phyloP scores from a whole-genome alignment of 331 rosid genomes.

The Spiraea crenata region DNA sequence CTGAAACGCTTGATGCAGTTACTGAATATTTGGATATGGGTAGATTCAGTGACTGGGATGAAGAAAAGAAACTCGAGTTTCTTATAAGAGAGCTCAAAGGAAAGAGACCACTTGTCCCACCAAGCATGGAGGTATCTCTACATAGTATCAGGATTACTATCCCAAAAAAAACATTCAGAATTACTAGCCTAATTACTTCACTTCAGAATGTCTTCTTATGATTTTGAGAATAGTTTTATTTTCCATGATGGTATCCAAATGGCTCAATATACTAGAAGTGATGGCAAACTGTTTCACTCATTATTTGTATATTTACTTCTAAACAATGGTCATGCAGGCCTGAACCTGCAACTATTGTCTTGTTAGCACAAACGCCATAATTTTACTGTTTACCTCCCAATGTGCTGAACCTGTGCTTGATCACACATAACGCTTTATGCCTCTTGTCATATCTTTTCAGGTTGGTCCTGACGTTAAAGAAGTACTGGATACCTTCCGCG shows the following conservation, averaged over 20 bases:
- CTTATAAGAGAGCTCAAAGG: constrained; percentile 81
- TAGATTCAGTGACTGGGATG: constrained; percentile 89
- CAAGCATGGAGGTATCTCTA: constrained; percentile 61
- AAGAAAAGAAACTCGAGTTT: constrained; percentile 84
- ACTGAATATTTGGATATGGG: constrained; percentile 81
- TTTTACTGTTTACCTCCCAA: constrained; percentile 3
- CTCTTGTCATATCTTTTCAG: constrained; percentile 37
- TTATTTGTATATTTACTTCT: not conserved
- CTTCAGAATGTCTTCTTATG: not conserved
- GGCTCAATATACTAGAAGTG: not conserved
- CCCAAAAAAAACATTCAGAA: not conserved
- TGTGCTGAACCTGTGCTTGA: not conserved
- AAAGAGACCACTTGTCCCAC: constrained; percentile 87
- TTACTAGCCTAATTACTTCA: not conserved
- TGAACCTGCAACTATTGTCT: not conserved
- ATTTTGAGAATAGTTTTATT: not conserved
- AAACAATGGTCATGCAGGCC: not conserved
- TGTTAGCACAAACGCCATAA: not conserved
- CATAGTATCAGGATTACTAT: constrained; percentile 6
- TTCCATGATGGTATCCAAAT: not conserved
- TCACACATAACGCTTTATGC: not conserved
- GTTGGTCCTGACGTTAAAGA: constrained; percentile 73
- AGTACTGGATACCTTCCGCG: constrained; percentile 73
- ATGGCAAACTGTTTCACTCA: not conserved
- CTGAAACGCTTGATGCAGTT: constrained; percentile 83